Evolutionary conservation across 768 basidiomycete genomes (phyloP), one percentile per base, ranked within the genome.

Genomic region (Agrocybe chaxingu): DNA sequence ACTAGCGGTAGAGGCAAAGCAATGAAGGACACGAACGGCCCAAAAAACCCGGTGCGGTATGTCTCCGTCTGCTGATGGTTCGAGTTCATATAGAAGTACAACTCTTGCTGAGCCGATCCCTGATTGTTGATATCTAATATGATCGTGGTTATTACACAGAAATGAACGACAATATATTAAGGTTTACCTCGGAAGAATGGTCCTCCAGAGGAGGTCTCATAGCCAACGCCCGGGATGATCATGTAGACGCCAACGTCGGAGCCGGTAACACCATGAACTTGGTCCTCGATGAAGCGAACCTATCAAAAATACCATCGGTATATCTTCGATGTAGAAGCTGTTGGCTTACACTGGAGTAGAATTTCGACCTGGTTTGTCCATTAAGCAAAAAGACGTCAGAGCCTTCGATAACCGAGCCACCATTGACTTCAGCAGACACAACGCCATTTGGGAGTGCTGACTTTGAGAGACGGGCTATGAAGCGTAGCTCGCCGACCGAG

Each of bases 1-100:
- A 48, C 11, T 11, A 35, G 43, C 16, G 11, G 19, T 37, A 39
- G 29, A 39, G 56, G 30, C 41, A 46, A 11, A 19, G 30, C 24
- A 37, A 42, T 29, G 13, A 16, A 30, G 42, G 41, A 2, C n/a
- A 60, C 69, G 48, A 41, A 73, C 63, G 76, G 77, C 39, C 76
- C 76, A 62, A 73, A 73, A 61, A 79, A 75, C 16, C 75, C 76
- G 31, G 71, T 73, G 24, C 73, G 68, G 53, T 69, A 75, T 4
- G 67, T 42, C 50, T 77, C 75, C 0, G 75, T 74, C 55, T 77
- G 74, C 48, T 73, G 71, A 44, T 78, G 77, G 29, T 59, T 61
- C 3, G 72, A 74, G 54, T 79, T 78, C 76, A 76, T 74, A 53
- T 74, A 77, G 56, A 63, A 77, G 58, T 77, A 78, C 1, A 79